Evolutionary conservation across 2,329 filamentous ascomycete species (phyloP).

Genomic region (Verticillium longisporum): DNA sequence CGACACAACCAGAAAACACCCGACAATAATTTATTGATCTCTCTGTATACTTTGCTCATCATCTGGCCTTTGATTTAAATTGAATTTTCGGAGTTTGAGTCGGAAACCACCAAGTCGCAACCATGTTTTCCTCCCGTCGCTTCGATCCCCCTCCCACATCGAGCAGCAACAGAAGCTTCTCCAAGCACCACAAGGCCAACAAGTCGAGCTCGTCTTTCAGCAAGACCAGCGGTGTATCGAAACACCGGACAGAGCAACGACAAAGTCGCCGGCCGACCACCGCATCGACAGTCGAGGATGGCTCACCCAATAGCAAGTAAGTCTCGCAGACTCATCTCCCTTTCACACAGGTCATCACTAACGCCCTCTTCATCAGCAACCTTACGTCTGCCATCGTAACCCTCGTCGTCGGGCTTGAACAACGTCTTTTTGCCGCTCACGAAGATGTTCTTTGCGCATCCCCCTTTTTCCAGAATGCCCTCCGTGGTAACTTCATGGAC

Average conservation of each 20-base stretch:
- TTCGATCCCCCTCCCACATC: slow-evolving; percentile 28
- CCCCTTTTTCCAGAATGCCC: slow-evolving; percentile 67
- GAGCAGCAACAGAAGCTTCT: slow-evolving; percentile 39
- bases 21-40: neutral
- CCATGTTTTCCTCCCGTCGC: slow-evolving; percentile 21
- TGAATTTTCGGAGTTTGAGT: neutral
- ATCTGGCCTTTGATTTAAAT: slow-evolving; percentile 8
- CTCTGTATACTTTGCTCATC: slow-evolving; percentile 7
- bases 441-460: slow-evolving; percentile 76
- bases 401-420: slow-evolving; percentile 70
- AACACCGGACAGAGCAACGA: slow-evolving; percentile 44
- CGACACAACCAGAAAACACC: neutral
- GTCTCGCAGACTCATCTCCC: slow-evolving; percentile 10
- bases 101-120: neutral
- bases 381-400: slow-evolving; percentile 68
- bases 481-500: slow-evolving; percentile 57
- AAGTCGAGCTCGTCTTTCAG: slow-evolving; percentile 49
- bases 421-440: slow-evolving; percentile 85
- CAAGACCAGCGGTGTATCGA: slow-evolving; percentile 46
- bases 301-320: slow-evolving; percentile 37
- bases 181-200: slow-evolving; percentile 41
- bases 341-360: slow-evolving; percentile 1
- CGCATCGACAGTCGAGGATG: slow-evolving; percentile 32
- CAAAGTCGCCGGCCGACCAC: slow-evolving; percentile 41
- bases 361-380: slow-evolving; percentile 30